Evolutionary conservation across 805 yeast genomes (phyloP).

Genomic region (Candida xyloterini): DNA sequence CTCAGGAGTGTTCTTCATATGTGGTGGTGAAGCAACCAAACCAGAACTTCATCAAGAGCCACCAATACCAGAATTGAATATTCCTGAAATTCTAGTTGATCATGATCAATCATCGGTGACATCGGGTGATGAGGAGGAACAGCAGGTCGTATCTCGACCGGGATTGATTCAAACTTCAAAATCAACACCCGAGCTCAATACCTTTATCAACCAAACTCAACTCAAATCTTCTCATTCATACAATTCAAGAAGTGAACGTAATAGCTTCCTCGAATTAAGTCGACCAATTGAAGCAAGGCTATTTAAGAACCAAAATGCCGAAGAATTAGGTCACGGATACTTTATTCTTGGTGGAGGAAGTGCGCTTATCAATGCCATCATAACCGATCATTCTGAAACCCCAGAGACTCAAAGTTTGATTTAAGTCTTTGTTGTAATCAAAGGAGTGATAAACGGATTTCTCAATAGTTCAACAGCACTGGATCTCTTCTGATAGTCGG

Average conservation of each 20-base stretch:
- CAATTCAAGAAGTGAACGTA: conserved; percentile 9
- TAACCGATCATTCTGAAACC: conserved; percentile 8
- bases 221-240: neutral
- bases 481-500: conserved; percentile 73
- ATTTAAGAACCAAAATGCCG: conserved; percentile 2
- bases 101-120: conserved; percentile 11
- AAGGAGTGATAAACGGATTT: conserved; percentile 57
- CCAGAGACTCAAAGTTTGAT: conserved; percentile 1
- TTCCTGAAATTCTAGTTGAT: neutral
- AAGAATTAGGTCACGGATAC: conserved; percentile 21
- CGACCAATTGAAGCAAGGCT: conserved; percentile 10
- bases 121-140: conserved; percentile 10
- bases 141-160: neutral
- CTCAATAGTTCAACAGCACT: conserved; percentile 65
- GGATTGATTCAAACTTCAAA: conserved; percentile 18
- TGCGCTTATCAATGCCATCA: conserved; percentile 17
- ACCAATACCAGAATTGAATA: conserved; percentile 1
- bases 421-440: conserved; percentile 39
- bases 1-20: conserved; percentile 41
- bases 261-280: conserved; percentile 15
- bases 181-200: conserved; percentile 19
- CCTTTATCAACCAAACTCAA: neutral
- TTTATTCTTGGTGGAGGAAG: conserved; percentile 24
- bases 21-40: conserved; percentile 17
- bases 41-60: neutral